Evolutionary conservation across 148 eudicot species (phyloP).

Genomic region (Beta vulgaris): DNA sequence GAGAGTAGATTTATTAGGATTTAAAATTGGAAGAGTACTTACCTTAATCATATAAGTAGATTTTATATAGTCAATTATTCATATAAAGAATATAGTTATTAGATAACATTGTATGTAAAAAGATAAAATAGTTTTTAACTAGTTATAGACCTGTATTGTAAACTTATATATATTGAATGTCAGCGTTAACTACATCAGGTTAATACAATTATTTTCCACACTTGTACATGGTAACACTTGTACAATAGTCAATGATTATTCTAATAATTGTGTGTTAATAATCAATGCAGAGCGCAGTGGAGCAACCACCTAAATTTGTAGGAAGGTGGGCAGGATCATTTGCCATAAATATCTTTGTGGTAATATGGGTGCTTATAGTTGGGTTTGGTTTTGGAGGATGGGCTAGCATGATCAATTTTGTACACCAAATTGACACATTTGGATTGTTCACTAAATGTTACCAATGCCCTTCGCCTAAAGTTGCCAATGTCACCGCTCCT

Average conservation of each 20-base stretch:
- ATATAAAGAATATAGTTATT: too few relatives aligned
- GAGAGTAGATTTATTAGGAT: too few relatives aligned
- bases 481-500: conserved; percentile 48
- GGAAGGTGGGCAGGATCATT: conserved; percentile 81
- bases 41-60: neutral
- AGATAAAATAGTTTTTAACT: too few relatives aligned
- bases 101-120: too few relatives aligned
- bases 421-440: conserved; percentile 83
- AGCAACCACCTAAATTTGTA: conserved; percentile 68
- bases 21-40: too few relatives aligned
- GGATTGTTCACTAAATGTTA: conserved; percentile 87
- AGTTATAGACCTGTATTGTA: too few relatives aligned
- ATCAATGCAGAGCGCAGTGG: conserved; percentile 69
- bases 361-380: conserved; percentile 73
- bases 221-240: too few relatives aligned
- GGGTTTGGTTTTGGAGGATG: conserved; percentile 96
- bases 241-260: too few relatives aligned
- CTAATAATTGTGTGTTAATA: neutral
- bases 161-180: too few relatives aligned
- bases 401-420: conserved; percentile 82
- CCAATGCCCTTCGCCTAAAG: conserved; percentile 59
- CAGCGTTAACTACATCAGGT: too few relatives aligned
- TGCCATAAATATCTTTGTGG: conserved; percentile 57
- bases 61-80: neutral
- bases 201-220: too few relatives aligned